Base-by-base conservation (phyloP, 306 rosid genomes). In the Castanea mollissima region DNA sequence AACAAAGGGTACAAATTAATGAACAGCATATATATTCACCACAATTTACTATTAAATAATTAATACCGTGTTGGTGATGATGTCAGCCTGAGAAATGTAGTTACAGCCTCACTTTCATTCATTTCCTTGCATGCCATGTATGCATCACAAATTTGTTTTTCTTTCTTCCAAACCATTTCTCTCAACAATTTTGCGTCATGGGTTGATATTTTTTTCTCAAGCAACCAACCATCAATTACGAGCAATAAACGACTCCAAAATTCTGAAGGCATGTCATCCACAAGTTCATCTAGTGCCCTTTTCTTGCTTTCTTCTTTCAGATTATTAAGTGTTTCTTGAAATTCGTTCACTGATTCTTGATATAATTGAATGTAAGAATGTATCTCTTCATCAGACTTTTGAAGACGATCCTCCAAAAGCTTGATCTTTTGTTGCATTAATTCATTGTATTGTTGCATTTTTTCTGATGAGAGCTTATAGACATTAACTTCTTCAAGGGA, bases 181-280 rank as follows among this genome's bases (percentile, higher is more conserved):
- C 97, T 93, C 87, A 95, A 88, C 41, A 82, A 71, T 46, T 78
- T 85, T 41, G 97, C 96, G 79, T 95, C 98, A 69, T 88, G 85
- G 15, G 74, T 41, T 25, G 89, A 67, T 83, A 95, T 88, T 83
- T 95, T 95, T 64, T 90, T 90, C 83, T 90, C 99, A 56, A 95
- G 83, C 79, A 85, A 74, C 98, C 98, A 95, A 56, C 99, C 99
- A 86, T 95, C 99, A 79, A 95, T 88, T 64, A 89, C 80, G 79
- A 95, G 96, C 82, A 93, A 88, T 75, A 95, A 74, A 62, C 79
- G 85, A 79, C 97, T 95, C 99, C 98, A 95, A 87, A 90, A 95
- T 70, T 95, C 99, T 93, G 86, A 82, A 11, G 99, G 96, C 97
- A 89, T 91, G 86, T 95, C 96, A 84, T 91, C 87, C 79, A 90